Base-by-base conservation (phyloP, 768 basidiomycete species). In the Leccinum subgranulosum region DNA sequence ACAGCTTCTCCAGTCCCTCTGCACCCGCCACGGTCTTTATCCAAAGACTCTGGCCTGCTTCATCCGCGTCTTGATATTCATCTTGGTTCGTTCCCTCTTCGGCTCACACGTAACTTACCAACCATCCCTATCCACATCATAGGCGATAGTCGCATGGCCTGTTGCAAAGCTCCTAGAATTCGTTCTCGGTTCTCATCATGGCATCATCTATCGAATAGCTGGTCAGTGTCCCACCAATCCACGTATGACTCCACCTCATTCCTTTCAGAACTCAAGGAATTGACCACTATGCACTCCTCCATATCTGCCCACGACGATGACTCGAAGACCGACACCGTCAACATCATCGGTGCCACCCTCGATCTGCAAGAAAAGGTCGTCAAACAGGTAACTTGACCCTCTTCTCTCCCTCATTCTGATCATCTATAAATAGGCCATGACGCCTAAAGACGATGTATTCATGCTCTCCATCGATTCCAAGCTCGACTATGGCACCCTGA, bases 281-380 rank as follows among this genome's bases (percentile, higher is more conserved):
- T 96, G 23, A 23, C 3, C 23, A 3, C 23, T 23, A 23, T 23
- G 23, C 23, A 23, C 23, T 3, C 23, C 23, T 23, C 23, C 23
- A 23, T 23, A n/a, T n/a, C n/a, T n/a, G 23, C 23, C 0, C 87
- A 86, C 57, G 92, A 92, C 12, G 94, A 94, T 10, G 94, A 96
- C 68, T 76, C 95, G 46, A 88, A 91, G 66, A 82, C 75, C 1
- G 93, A 95, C 67, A 95, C 93, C 0, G 90, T 94, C 51, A 86
- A 86, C 1, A 94, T 95, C 69, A 93, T 94, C 39, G 92, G 92
- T 17, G 90, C 90, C 1, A 92, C 92, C 0, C 82, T 96, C 23
- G 93, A 94, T 68, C 73, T 96, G 15, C 93, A 95, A 67, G 90
- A 90, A 65, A 95, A 94, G 68, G 86, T 87, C 34, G 88, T 90